phyloP scores from a whole-genome alignment of 345 rosid genomes.

The Moricandia arvensis region DNA sequence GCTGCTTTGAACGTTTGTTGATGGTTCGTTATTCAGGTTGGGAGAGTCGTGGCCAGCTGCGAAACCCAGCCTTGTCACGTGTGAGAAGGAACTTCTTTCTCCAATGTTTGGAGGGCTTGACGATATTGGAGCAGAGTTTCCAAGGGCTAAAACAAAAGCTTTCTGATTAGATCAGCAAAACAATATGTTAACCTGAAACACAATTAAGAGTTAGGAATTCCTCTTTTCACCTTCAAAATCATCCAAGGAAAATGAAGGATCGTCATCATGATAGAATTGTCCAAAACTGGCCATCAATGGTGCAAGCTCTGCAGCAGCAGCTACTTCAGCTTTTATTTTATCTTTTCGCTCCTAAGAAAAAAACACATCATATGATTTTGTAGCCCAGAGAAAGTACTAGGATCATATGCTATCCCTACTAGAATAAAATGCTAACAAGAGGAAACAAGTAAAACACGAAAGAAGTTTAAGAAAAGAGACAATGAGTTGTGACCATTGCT shows the following conservation, averaged over 20 bases:
- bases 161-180: neutral
- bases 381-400: neutral
- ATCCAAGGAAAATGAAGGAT: slow-evolving; percentile 71
- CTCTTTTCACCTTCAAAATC: slow-evolving; percentile 73
- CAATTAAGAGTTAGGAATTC: neutral
- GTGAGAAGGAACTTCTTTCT: slow-evolving; percentile 77
- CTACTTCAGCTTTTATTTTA: slow-evolving; percentile 81
- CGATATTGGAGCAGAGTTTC: slow-evolving; percentile 50
- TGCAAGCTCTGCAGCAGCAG: slow-evolving; percentile 47
- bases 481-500: neutral
- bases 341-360: slow-evolving; percentile 63
- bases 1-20: slow-evolving; percentile 34
- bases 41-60: slow-evolving; percentile 96
- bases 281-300: slow-evolving; percentile 45
- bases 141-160: slow-evolving; percentile 54
- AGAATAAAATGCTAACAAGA: neutral
- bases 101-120: slow-evolving; percentile 65
- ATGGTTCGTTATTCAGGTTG: slow-evolving; percentile 58
- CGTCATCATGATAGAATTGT: slow-evolving; percentile 39
- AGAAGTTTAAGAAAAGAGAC: neutral
- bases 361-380: slow-evolving; percentile 12
- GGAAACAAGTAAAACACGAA: neutral
- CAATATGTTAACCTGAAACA: neutral
- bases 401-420: neutral
- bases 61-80: slow-evolving; percentile 82